These are phyloP conservation scores for Populus deltoides DNA, from an alignment of 345 rosid species.

Conservation along the genomic window DNA sequence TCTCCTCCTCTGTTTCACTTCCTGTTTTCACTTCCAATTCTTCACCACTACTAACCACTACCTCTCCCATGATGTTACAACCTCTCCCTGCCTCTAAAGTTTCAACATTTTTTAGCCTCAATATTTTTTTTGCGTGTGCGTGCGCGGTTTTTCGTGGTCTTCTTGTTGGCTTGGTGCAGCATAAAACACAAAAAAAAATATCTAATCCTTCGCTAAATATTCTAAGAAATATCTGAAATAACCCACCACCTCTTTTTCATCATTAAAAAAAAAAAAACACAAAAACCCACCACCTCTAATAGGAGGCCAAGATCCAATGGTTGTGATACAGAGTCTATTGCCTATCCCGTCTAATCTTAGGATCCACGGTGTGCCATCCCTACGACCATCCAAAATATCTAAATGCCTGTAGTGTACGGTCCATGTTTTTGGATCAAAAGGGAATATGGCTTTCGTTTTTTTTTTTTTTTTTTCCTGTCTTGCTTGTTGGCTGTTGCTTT, in stretches of 20 bases:
- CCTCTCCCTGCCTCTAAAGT: neutral
- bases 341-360: neutral
- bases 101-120: neutral
- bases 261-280: too few relatives aligned
- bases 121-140: too few relatives aligned
- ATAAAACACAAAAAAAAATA: neutral
- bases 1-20: conserved; percentile 19
- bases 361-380: neutral
- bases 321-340: neutral
- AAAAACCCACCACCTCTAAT: neutral
- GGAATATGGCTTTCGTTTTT: too few relatives aligned
- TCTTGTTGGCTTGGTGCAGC: neutral
- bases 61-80: conserved; percentile 37
- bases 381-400: conserved; percentile 41
- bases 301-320: neutral
- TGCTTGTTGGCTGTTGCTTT: too few relatives aligned
- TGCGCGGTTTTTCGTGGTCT: neutral
- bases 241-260: neutral
- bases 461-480: too few relatives aligned
- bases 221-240: conserved; percentile 39
- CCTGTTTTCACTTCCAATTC: conserved; percentile 28
- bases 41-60: conserved; percentile 37
- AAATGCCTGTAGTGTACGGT: conserved; percentile 25
- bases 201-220: neutral
- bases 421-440: neutral